A percentile compares a stretch with the other conserved stretches of the same genome.
Conservation (phyloP, 495 filamentous ascomycete species). For the Penicillium riverlandense region DNA sequence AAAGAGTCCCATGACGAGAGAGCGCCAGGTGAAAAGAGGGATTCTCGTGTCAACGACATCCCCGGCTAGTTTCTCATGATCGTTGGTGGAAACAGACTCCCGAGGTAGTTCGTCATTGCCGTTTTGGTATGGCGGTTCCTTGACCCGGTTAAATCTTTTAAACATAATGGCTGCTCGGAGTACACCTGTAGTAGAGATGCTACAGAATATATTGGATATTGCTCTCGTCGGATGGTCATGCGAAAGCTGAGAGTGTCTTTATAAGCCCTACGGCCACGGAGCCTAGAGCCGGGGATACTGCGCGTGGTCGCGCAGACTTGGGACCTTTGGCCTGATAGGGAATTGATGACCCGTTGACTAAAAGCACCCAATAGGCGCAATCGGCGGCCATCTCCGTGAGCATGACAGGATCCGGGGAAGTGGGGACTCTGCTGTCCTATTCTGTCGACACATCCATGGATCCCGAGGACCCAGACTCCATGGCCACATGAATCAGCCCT, state of each 20-base stretch:
- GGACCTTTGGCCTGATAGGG: neutral
- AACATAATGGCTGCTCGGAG: slow-evolving; percentile 6
- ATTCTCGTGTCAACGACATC: slow-evolving; percentile 26
- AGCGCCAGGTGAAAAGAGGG: slow-evolving; percentile 29
- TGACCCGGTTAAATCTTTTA: slow-evolving; percentile 9
- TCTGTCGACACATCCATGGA: slow-evolving; percentile 1
- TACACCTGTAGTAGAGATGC: neutral
- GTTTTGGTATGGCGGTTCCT: slow-evolving; percentile 9
- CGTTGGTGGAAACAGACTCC: slow-evolving; percentile 15
- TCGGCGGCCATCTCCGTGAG: slow-evolving; percentile 3
- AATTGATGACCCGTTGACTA: slow-evolving; percentile 21
- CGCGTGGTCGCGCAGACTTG: neutral
- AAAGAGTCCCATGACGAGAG: slow-evolving; percentile 39
- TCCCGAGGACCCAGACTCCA: slow-evolving; percentile 9
- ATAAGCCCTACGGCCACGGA: too few species aligned
- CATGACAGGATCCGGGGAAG: slow-evolving; percentile 14
- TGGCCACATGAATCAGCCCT: neutral
- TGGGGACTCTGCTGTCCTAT: slow-evolving; percentile 4
- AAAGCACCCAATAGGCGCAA: neutral
- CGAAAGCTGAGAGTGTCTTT: too few species aligned
- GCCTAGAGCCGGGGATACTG: neutral
- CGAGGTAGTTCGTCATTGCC: slow-evolving; percentile 3
- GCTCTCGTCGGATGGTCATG: too few species aligned
- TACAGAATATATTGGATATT: neutral
- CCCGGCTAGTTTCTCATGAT: slow-evolving; percentile 12